Evolutionary conservation across 78 protist species (phyloP), one percentile per base, ranked within the genome.

Genomic region (Dictyostelium firmibasis): DNA sequence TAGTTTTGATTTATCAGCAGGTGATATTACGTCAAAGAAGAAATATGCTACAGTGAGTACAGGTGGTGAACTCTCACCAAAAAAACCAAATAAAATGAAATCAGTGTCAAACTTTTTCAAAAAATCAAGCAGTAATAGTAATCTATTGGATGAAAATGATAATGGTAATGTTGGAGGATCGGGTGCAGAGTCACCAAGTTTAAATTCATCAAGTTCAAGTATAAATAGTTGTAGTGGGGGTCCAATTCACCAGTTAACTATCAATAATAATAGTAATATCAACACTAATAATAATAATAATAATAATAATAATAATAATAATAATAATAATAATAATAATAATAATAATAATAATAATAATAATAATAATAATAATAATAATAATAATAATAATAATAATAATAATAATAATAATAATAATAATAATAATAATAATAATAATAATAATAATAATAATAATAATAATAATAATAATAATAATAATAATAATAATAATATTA

Each of bases 11-110:
- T 76, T 76, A 41, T 38, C 25, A 38, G 82, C 74, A 25, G 74
- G 74, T 25, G 50, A 23, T 35, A 11, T 36, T 18, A 25, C 20
- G 33, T 44, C 79, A 36, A 76, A 31, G 10, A 81, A 81, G 33
- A 81, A 81, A 57, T 81, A 81, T 33, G 69, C 75, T 8, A 38
- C 86, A 6, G 20, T 81, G 8, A 41, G 13, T n/a, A 8, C 18
- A 11, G 25, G 64, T 13, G 67, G 16, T 25, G 74, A 76, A 14
- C 29, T 81, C 5, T 44, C 69, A 18, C 44, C 74, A 27, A 81
- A 81, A 60, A 81, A 81, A 53, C 47, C 44, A 20, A 75, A 33
- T 38, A 31, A 29, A 81, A 47, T 44, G n/a, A 79, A 81, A 53
- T 81, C 86, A 20, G 41, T 47, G 0, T 43, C 67, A 25, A 78